Percentiles rank a stretch among this genome's conserved stretches.
Conservation (phyloP, 306 rosid genomes). For the Luffa aegyptiaca region DNA sequence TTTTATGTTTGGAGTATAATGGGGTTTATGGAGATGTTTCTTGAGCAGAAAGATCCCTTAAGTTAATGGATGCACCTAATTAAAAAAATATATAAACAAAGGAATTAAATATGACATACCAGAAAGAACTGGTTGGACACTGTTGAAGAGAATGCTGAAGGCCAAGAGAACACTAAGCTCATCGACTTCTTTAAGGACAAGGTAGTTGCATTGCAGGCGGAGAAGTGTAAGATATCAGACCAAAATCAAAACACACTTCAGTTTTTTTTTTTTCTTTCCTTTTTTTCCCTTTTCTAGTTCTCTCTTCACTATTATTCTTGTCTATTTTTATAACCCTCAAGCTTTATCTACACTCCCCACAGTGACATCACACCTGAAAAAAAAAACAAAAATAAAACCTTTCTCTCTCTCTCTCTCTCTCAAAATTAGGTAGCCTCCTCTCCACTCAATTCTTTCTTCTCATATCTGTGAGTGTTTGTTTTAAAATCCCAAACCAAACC, state of each 20-base stretch:
- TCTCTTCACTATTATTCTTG: neutral
- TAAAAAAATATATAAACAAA: too few species aligned
- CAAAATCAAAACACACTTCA: neutral
- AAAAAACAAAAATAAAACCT: neutral
- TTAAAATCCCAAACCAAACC: neutral
- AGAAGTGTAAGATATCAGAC: neutral
- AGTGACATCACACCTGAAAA: conserved; percentile 1
- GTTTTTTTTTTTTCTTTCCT: neutral
- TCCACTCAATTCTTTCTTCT: conserved; percentile 6
- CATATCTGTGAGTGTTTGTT: conserved; percentile 5
- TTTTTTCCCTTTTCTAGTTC: neutral
- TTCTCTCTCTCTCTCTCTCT: neutral
- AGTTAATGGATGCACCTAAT: too few species aligned
- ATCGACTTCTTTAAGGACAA: neutral
- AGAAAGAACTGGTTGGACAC: neutral
- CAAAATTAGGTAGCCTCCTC: conserved; percentile 7
- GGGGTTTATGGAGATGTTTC: too few species aligned
- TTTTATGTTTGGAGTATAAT: too few species aligned
- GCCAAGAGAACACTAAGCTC: neutral
- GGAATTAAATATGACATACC: neutral
- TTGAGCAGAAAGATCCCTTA: too few species aligned
- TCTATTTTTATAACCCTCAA: neutral
- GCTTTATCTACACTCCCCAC: conserved; percentile 7
- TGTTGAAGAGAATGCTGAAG: neutral
- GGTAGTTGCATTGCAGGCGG: neutral